Base-by-base conservation (phyloP, 805 yeast species). In the Ogataea haglerorum region DNA sequence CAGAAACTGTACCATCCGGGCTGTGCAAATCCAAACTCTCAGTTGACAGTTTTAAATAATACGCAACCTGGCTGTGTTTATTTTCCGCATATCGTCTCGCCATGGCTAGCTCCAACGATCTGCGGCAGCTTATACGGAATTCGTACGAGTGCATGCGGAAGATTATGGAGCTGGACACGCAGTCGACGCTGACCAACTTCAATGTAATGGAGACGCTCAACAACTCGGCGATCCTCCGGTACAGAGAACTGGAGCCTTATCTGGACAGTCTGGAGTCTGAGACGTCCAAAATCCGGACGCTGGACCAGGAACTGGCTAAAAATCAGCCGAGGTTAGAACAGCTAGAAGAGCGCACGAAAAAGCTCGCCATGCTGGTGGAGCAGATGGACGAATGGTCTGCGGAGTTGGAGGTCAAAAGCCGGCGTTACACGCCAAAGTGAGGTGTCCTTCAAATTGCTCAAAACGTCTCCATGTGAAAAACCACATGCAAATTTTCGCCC, bases 371-470 rank as follows among this genome's bases (percentile, higher is more conserved):
- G 2, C 47, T 84, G 3, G 70, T 75, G 9, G 60, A 63, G 17
- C 89, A 85, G 47, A 52, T 85, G 25, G 85, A 82, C 42, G 74
- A 70, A 44, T 80, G 84, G 76, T 69, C 81, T 5, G 58, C 65
- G 18, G 85, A 80, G 50, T 51, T 81, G 36, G 77, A 70, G 30
- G 68, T 68, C 5, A 75, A 77, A 52, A 50, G 56, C 16, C 29
- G 48, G 15, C 37, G 45, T 3, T 43, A 42, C 26, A 38, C 35
- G n/a, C 29, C 23, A 18, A 34, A 34, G 26, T 37, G 34, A 33
- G 8, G 10, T 10, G 23, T 12, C 21, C 21, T 7, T 8, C 9
- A 19, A 19, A 19, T 19, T 19, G 21, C 10, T 19, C 21, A 4
- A 3, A 7, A 6, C 8, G 21, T 19, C 8, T 6, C 21, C 21